Evolutionary conservation across 306 rosid genomes (phyloP).

Genomic region (Mucuna pruriens): DNA sequence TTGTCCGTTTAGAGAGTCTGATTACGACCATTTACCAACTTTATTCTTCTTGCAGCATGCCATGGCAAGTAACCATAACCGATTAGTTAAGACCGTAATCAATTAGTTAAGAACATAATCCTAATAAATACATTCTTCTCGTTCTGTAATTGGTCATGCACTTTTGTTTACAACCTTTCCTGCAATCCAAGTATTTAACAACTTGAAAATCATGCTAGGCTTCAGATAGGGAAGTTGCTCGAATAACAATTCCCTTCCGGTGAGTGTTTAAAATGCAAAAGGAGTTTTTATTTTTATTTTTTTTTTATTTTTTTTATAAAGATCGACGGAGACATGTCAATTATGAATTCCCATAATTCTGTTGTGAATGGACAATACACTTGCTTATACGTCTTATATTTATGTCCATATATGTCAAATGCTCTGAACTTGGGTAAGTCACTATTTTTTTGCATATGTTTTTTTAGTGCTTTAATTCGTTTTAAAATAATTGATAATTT

Average conservation of each 20-base stretch:
- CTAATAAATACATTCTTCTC: background rate
- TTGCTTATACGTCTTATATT: conserved; percentile 2
- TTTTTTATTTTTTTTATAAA: too few species aligned
- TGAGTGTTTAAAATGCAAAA: background rate
- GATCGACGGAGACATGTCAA: background rate
- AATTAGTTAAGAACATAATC: background rate
- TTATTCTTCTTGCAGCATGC: too few species aligned
- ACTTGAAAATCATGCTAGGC: background rate
- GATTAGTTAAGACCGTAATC: background rate
- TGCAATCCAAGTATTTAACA: background rate
- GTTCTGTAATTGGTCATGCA: background rate
- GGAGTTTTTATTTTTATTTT: too few species aligned
- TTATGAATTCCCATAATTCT: conserved; percentile 1
- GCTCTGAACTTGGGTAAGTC: background rate
- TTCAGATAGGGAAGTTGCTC: background rate
- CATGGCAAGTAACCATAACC: too few species aligned
- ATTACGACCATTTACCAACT: too few species aligned
- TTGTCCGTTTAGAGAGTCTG: too few species aligned
- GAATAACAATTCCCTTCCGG: too few species aligned
- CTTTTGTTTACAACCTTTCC: background rate
- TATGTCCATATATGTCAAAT: conserved; percentile 7
- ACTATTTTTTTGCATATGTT: background rate
- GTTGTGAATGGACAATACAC: background rate
- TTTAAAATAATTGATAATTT: background rate
- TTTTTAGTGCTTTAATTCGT: background rate